phyloP scores from a whole-genome alignment of 2,329 filamentous ascomycete species.

The Venturia asperata region DNA sequence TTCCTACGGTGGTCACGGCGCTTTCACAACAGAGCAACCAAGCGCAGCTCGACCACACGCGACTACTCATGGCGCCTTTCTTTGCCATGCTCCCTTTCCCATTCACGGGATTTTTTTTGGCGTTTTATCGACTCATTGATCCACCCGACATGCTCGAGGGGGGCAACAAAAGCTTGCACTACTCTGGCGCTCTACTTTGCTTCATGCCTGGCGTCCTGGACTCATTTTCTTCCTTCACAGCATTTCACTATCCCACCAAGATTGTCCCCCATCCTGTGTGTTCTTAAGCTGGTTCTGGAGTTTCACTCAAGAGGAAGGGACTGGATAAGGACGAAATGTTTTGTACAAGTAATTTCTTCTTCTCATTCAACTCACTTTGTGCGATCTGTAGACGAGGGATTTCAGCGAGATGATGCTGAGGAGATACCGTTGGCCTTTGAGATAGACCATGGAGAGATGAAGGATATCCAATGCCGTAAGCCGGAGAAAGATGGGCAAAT shows the following conservation, averaged over 20 bases:
- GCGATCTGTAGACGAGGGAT: neutral
- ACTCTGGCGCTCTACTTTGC: neutral
- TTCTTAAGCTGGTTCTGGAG: constrained; percentile 13
- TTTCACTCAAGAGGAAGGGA: neutral
- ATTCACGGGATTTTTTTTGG: neutral
- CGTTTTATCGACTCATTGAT: neutral
- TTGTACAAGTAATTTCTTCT: constrained; percentile 2
- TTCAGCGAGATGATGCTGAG: constrained; percentile 1
- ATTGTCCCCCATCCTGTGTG: neutral
- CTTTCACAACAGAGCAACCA: neutral
- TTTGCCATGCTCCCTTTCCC: neutral
- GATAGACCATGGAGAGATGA: neutral
- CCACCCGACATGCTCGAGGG: neutral
- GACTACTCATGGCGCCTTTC: neutral
- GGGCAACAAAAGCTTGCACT: neutral
- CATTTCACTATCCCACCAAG: neutral
- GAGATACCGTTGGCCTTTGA: neutral
- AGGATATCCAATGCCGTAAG: neutral
- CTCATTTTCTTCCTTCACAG: neutral
- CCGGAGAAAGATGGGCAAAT: neutral
- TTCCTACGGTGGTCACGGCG: neutral
- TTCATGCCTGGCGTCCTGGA: constrained; percentile 10
- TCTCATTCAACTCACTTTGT: neutral
- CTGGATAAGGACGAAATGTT: constrained; percentile 5
- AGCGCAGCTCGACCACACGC: neutral